These are phyloP conservation scores for Davidsoniella eucalypti DNA, from an alignment of 2,329 filamentous ascomycete genomes.

Conservation along the genomic window DNA sequence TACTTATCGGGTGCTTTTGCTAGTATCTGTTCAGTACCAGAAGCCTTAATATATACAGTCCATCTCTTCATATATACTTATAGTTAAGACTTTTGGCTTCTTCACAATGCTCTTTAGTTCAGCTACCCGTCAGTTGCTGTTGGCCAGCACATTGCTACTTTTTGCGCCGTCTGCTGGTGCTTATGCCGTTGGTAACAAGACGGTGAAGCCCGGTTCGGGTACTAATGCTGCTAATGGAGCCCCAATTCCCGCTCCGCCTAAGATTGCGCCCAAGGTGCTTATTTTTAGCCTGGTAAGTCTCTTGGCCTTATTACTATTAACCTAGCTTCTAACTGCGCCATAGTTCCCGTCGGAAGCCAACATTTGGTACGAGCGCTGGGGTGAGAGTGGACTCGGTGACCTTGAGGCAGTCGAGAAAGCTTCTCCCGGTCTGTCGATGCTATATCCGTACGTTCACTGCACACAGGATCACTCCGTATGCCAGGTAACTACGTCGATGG, in stretches of 20 bases:
- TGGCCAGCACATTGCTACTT: background rate
- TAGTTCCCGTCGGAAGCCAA: constrained; percentile 47
- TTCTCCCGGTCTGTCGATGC: constrained; percentile 45
- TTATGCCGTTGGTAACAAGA: background rate
- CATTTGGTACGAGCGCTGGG: constrained; percentile 41
- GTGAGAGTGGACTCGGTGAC: constrained; percentile 30
- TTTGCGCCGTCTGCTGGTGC: background rate
- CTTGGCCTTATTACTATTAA: background rate
- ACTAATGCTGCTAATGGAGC: background rate
- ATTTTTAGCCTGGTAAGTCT: constrained; percentile 42
- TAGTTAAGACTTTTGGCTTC: too few species aligned
- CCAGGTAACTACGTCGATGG: constrained; percentile 51
- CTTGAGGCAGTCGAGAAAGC: constrained; percentile 40
- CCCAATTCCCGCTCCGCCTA: constrained; percentile 7
- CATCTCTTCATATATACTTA: too few species aligned
- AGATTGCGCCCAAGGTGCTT: constrained; percentile 41
- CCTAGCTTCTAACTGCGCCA: background rate
- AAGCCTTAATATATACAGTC: too few species aligned
- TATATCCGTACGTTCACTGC: constrained; percentile 50
- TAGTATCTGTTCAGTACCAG: too few species aligned
- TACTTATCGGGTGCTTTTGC: too few species aligned
- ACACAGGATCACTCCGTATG: constrained; percentile 44
- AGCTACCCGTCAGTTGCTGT: background rate
- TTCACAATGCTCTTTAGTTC: background rate
- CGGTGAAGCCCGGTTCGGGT: background rate